phyloP scores from a whole-genome alignment of 106 monocot genomes.

The Dioscorea dumetorum region DNA sequence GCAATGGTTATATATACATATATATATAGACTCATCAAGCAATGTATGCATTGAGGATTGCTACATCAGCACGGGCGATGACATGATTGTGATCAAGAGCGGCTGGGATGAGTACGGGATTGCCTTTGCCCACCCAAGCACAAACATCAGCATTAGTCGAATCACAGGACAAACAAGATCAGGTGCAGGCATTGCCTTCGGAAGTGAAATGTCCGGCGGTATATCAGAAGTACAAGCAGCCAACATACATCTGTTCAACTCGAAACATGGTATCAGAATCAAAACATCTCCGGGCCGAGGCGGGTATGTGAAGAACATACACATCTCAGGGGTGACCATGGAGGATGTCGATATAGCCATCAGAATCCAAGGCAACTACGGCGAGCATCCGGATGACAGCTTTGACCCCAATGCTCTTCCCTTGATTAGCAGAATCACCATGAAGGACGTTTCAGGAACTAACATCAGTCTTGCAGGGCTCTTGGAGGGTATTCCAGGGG shows the following conservation, averaged over 20 bases:
- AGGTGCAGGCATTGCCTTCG: slow-evolving; percentile 36
- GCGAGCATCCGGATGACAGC: slow-evolving; percentile 31
- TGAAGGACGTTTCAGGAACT: slow-evolving; percentile 21
- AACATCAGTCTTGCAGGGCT: slow-evolving; percentile 27
- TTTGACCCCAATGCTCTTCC: slow-evolving; percentile 30
- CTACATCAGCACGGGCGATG: slow-evolving; percentile 35
- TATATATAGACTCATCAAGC: slow-evolving; percentile 31
- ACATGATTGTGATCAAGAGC: slow-evolving; percentile 33
- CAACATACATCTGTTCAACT: slow-evolving; percentile 19
- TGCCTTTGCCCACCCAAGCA: slow-evolving; percentile 20
- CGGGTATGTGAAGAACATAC: slow-evolving; percentile 22
- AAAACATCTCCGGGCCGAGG: slow-evolving; percentile 34
- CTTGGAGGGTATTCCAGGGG: slow-evolving; percentile 26
- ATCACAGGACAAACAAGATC: slow-evolving; percentile 8
- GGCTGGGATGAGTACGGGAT: slow-evolving; percentile 46
- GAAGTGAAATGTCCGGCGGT: slow-evolving; percentile 50
- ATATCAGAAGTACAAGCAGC: slow-evolving; percentile 26
- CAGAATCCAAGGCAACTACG: slow-evolving; percentile 21
- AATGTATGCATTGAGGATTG: slow-evolving; percentile 46
- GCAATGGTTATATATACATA: not conserved
- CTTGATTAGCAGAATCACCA: slow-evolving; percentile 14
- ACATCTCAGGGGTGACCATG: slow-evolving; percentile 19
- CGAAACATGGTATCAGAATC: slow-evolving; percentile 22
- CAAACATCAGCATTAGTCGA: slow-evolving; percentile 25
- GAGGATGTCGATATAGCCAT: slow-evolving; percentile 19